Conservation (phyloP, 2,329 filamentous ascomycete species). For the Penicillium janthinellum region DNA sequence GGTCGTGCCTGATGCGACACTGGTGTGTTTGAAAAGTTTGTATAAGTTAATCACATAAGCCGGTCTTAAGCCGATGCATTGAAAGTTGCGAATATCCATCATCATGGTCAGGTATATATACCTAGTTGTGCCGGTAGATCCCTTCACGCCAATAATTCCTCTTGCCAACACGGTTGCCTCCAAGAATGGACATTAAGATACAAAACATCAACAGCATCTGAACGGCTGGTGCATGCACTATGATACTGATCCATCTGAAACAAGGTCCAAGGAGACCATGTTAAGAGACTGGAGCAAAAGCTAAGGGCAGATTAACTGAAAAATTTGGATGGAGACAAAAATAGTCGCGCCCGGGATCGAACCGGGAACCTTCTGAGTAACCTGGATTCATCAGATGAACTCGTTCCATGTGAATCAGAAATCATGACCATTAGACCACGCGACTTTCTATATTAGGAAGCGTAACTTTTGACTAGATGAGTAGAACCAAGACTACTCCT, state of each 20-base stretch:
- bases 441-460: constrained; percentile 2
- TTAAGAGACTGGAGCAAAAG: not conserved
- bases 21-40: not conserved
- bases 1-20: not conserved
- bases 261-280: too few species aligned
- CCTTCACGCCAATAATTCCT: too few species aligned
- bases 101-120: not conserved
- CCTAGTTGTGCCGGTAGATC: not conserved
- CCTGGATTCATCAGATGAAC: not conserved
- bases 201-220: not conserved
- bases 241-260: too few species aligned
- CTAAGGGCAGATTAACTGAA: not conserved
- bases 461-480: not conserved
- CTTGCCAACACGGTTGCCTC: not conserved
- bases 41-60: not conserved
- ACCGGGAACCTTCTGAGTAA: constrained; percentile 7
- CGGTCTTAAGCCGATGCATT: not conserved
- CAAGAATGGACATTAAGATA: not conserved
- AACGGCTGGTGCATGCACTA: not conserved
- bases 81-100: not conserved
- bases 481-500: too few species aligned
- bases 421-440: constrained; percentile 15
- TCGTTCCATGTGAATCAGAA: constrained; percentile 7
- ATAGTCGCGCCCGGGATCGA: constrained; percentile 8
- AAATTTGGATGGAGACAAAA: not conserved